Evolutionary conservation across 352 stramenopile genomes (phyloP).

Genomic region (Elongisporangium prolatum): DNA sequence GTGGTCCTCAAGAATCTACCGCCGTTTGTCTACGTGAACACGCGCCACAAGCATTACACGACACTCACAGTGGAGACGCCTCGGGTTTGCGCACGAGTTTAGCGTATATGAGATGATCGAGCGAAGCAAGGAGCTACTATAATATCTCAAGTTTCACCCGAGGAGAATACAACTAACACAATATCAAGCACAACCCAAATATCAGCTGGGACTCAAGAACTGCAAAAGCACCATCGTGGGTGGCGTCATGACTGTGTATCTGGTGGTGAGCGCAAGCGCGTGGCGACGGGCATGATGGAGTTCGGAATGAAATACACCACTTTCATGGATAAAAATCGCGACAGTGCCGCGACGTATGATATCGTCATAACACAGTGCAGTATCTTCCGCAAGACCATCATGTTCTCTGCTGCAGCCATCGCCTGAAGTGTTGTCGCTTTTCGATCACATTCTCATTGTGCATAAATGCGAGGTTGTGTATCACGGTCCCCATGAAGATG

Average conservation of each 20-base stretch:
- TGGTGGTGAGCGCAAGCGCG: slow-evolving; percentile 59
- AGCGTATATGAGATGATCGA: slow-evolving; percentile 37
- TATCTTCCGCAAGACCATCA: slow-evolving; percentile 36
- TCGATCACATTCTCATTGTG: slow-evolving; percentile 50
- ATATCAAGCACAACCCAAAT: slow-evolving; percentile 46
- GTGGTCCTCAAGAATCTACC: slow-evolving; percentile 30
- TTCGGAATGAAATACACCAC: slow-evolving; percentile 58
- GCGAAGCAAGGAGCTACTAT: slow-evolving; percentile 23
- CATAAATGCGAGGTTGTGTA: slow-evolving; percentile 84
- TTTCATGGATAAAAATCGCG: slow-evolving; percentile 88
- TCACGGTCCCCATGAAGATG: slow-evolving; percentile 20
- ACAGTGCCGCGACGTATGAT: slow-evolving; percentile 87
- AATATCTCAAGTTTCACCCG: slow-evolving; percentile 20
- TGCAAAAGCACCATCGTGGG: slow-evolving; percentile 66
- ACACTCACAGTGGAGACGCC: slow-evolving; percentile 56
- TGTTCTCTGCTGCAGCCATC: slow-evolving; percentile 85
- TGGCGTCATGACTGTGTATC: slow-evolving; percentile 44
- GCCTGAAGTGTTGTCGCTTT: slow-evolving; percentile 45
- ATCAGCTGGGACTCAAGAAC: slow-evolving; percentile 46
- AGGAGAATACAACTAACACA: slow-evolving; percentile 42
- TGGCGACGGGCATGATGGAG: slow-evolving; percentile 79
- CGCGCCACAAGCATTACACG: slow-evolving; percentile 44
- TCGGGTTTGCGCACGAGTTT: slow-evolving; percentile 50
- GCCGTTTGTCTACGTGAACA: slow-evolving; percentile 48
- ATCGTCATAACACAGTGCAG: slow-evolving; percentile 72